Conservation (phyloP, 2,329 filamentous ascomycete species). For the Nemania sp. region DNA sequence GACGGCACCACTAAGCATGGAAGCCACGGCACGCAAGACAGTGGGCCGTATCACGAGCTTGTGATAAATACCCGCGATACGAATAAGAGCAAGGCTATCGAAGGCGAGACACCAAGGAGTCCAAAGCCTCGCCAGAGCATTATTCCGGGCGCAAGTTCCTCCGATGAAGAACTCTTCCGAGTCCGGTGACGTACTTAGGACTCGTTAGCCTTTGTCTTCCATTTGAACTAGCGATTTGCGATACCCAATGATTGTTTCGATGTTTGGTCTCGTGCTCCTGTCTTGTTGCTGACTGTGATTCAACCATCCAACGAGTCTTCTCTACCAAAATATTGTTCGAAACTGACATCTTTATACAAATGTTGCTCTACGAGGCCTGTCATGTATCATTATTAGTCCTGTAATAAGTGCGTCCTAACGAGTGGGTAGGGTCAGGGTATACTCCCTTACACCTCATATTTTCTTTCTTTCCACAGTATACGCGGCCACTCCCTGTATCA, state of each 20-base stretch:
- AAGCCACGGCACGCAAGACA: constrained; percentile 22
- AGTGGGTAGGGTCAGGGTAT: not conserved
- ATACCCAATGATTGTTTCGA: constrained; percentile 28
- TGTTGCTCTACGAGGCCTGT: constrained; percentile 5
- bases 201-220: not conserved
- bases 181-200: constrained; percentile 9
- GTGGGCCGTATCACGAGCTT: constrained; percentile 38
- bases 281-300: constrained; percentile 5
- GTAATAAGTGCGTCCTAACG: not conserved
- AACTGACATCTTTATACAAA: not conserved
- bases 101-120: not conserved
- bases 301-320: not conserved
- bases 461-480: not conserved
- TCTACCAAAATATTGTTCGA: not conserved
- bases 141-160: constrained; percentile 4
- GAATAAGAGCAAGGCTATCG: not conserved
- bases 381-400: constrained; percentile 2
- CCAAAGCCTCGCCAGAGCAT: constrained; percentile 3
- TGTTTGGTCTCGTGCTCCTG: constrained; percentile 5
- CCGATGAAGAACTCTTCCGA: constrained; percentile 38
- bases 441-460: not conserved
- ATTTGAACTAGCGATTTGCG: constrained; percentile 11
- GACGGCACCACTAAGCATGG: constrained; percentile 27
- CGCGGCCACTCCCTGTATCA: not conserved
- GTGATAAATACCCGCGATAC: constrained; percentile 26